Conservation (phyloP, 2,329 filamentous ascomycete species). For the Orbilia quercus region DNA sequence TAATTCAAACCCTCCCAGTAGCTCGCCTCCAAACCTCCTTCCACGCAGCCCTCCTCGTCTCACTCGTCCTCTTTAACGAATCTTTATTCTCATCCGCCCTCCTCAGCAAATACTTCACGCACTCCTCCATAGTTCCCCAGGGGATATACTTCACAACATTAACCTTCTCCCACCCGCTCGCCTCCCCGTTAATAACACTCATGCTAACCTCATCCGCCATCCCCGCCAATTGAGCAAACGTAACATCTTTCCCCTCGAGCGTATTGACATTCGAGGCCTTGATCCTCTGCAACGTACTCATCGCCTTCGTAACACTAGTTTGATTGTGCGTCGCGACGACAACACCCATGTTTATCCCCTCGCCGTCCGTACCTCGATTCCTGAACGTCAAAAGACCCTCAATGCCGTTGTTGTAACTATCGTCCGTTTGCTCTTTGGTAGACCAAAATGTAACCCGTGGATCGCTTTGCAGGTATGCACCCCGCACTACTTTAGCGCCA, state of each 20-base stretch:
- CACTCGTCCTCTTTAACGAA: constrained; percentile 73
- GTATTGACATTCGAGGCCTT: constrained; percentile 63
- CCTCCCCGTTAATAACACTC: constrained; percentile 54
- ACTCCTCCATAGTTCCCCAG: constrained; percentile 79
- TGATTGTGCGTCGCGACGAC: constrained; percentile 87
- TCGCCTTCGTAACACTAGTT: constrained; percentile 72
- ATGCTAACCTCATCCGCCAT: constrained; percentile 87
- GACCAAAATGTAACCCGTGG: constrained; percentile 77
- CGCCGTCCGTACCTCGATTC: constrained; percentile 4
- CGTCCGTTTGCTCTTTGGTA: constrained; percentile 77
- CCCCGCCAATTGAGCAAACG: constrained; percentile 85
- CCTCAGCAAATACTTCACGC: constrained; percentile 79
- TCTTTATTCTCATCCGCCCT: constrained; percentile 80
- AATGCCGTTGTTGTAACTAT: constrained; percentile 77
- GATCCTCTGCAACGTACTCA: constrained; percentile 66
- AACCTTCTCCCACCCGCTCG: constrained; percentile 55
- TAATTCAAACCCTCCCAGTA: constrained; percentile 60
- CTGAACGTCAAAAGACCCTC: constrained; percentile 71
- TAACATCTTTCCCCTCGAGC: constrained; percentile 58
- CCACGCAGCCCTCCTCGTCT: constrained; percentile 73
- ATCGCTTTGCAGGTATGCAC: constrained; percentile 78
- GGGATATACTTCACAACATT: constrained; percentile 75
- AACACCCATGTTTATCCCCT: constrained; percentile 64
- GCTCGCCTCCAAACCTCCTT: constrained; percentile 71
- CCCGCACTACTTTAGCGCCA: constrained; percentile 79